A percentile compares a stretch with the other conserved stretches of the same genome.
These are phyloP conservation scores for Lathyrus sativus DNA, from an alignment of 306 rosid genomes.

Conservation along the genomic window DNA sequence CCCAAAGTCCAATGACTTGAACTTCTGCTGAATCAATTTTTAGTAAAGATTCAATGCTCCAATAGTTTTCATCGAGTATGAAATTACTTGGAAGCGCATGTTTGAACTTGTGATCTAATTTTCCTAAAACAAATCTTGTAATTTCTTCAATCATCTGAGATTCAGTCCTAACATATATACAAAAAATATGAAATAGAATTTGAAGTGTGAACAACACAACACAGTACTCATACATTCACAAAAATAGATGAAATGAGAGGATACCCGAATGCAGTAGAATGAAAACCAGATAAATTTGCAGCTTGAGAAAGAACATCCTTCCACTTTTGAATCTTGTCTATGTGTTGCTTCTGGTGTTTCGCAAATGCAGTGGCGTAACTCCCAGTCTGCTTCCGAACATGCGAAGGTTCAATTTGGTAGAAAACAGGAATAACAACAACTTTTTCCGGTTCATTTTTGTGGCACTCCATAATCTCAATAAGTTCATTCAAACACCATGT, in stretches of 20 bases:
- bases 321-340: background rate
- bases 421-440: constrained; percentile 34
- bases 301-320: constrained; percentile 2
- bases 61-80: background rate
- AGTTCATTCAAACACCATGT: constrained; percentile 39
- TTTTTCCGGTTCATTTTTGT: background rate
- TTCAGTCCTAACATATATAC: background rate
- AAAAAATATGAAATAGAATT: too few species aligned
- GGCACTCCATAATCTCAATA: constrained; percentile 10
- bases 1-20: constrained; percentile 25
- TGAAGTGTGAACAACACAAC: too few species aligned
- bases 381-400: constrained; percentile 5
- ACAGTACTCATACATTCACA: too few species aligned
- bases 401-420: constrained; percentile 25
- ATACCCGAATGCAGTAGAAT: background rate
- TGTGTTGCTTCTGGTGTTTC: background rate
- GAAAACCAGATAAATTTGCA: constrained; percentile 10
- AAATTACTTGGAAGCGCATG: background rate
- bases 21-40: background rate
- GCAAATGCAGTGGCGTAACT: background rate
- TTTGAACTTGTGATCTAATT: background rate
- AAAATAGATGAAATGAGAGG: too few species aligned
- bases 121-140: background rate
- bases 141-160: background rate
- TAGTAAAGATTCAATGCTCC: background rate